These are phyloP conservation scores for Penicillium sp. DNA, from an alignment of 2,329 filamentous ascomycete species.

Conservation along the genomic window DNA sequence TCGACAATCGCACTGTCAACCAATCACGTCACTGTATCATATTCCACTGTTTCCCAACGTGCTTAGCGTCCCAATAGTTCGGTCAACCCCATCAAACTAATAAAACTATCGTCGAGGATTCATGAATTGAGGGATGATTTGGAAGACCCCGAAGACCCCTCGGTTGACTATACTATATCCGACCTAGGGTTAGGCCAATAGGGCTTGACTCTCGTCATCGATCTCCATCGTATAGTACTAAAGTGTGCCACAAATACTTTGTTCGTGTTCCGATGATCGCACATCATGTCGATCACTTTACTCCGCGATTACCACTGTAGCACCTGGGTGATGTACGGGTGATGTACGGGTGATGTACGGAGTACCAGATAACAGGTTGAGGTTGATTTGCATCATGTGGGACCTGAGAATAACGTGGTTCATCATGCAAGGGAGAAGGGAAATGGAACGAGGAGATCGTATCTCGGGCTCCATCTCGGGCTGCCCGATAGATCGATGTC, in stretches of 20 bases:
- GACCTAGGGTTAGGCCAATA: not conserved
- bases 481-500: conserved; percentile 13
- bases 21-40: conserved; percentile 1
- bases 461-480: conserved; percentile 10
- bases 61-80: conserved; percentile 16
- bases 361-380: not conserved
- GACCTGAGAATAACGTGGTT: not conserved
- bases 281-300: not conserved
- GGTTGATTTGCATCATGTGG: not conserved
- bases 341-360: too few species aligned
- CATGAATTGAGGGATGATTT: conserved; percentile 12
- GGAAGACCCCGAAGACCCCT: conserved; percentile 6
- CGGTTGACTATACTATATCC: not conserved
- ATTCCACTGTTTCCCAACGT: not conserved
- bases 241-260: not conserved
- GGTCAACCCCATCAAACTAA: conserved; percentile 7
- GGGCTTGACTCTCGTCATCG: too few species aligned
- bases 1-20: not conserved
- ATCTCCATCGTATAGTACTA: not conserved
- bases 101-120: conserved; percentile 5
- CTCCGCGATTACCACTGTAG: not conserved
- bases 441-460: conserved; percentile 7
- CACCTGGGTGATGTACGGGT: too few species aligned
- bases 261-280: not conserved
- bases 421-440: conserved; percentile 3